Evolutionary conservation across 202 grass and related monocot species (phyloP).

Genomic region (Panicum virgatum): DNA sequence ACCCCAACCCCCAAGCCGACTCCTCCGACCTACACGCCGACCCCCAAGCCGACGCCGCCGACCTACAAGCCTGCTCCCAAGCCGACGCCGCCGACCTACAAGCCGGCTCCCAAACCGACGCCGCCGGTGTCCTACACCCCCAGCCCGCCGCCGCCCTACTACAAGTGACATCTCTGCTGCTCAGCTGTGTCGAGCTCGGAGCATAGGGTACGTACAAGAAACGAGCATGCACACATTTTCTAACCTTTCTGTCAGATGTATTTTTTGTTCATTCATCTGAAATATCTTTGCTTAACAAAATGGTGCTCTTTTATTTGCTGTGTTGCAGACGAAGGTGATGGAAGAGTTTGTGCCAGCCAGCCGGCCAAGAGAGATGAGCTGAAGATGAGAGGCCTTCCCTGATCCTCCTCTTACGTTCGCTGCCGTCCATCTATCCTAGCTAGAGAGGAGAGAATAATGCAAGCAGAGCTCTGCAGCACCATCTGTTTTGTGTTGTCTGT

Average conservation of each 20-base stretch:
- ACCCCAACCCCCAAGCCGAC: neutral
- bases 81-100: neutral
- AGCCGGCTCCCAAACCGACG: neutral
- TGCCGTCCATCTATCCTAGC: constrained; percentile 8
- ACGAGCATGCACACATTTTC: neutral
- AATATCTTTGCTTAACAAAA: neutral
- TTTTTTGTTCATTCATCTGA: neutral
- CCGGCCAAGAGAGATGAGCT: constrained; percentile 5
- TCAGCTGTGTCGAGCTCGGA: neutral
- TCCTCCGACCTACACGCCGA: neutral
- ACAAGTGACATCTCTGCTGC: constrained; percentile 1
- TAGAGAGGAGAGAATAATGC: constrained; percentile 46
- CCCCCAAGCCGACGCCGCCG: neutral
- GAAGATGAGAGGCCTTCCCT: neutral
- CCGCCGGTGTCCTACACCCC: neutral
- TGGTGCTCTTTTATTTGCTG: neutral
- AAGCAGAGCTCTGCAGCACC: constrained; percentile 13
- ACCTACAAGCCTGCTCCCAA: neutral
- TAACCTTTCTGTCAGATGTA: neutral
- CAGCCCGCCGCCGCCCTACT: constrained; percentile 42
- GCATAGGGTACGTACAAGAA: constrained; percentile 29
- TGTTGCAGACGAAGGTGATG: constrained; percentile 32
- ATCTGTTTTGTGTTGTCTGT: neutral
- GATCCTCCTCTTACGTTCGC: neutral
- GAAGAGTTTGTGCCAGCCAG: neutral